Base-by-base conservation (phyloP, 176 grass and related monocot species). In the Echinochloa phyllopogon region DNA sequence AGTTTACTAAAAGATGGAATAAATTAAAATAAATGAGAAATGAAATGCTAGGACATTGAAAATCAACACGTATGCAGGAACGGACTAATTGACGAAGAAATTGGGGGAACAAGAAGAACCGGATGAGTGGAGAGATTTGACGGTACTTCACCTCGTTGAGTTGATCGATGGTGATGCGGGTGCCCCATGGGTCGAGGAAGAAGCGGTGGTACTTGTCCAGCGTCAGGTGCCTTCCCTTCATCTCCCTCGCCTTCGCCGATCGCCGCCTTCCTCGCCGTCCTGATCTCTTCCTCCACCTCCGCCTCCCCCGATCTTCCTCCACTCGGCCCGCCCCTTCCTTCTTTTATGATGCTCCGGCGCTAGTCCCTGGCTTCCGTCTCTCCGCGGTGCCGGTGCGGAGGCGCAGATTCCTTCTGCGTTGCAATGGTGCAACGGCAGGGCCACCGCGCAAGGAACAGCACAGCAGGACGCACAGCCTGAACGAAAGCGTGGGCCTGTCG, bases 141-240 rank as follows among this genome's bases (percentile, higher is more conserved):
- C 36, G 5, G 17, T 57, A 74, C 10, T 16, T 16, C 40, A 94
- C 92, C 45, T 90, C 53, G 68, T 89, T 87, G 77, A 94, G 89
- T 43, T 90, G 82, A 62, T 43, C 52, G 73, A 18, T 4, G 72
- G n/a, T 85, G 77, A 94, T 60, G 15, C 24, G 5, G 50, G 73
- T 8, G 49, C 14, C 47, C 67, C 75, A 69, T n/a, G 77, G 80
- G 16, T 89, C 85, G 48, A 39, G 20, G 82, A 92, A 89, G 84
- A 92, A 88, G 36, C 63, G 59, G 81, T 69, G 68, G 85, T 94
- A 94, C 77, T 75, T 88, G 80, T 89, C 81, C 62, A 94, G 85
- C 76, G 84, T 85, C 40, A 89, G 80, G 39, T 12, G 0, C 21
- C 14, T 45, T 29, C 70, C 61, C 85, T 38, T 42, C 84, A 27